phyloP scores from a whole-genome alignment of 2,329 filamentous ascomycete genomes.

The Metarhizium robertsii region DNA sequence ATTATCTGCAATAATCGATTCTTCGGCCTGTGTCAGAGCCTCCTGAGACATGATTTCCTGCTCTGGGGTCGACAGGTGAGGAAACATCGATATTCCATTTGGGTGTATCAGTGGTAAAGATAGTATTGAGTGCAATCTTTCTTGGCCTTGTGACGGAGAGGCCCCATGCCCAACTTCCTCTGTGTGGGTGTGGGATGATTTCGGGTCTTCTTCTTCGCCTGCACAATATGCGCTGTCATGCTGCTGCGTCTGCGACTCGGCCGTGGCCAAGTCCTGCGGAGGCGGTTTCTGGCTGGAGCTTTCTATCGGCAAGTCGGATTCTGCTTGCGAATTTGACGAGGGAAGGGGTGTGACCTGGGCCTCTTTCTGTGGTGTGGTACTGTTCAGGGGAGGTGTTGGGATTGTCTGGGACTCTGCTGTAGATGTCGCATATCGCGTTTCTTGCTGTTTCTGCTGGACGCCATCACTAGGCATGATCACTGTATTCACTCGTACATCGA shows the following conservation, averaged over 20 bases:
- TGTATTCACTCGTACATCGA: neutral
- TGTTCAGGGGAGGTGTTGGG: neutral
- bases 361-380: neutral
- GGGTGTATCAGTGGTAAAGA: slow-evolving; percentile 26
- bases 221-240: neutral
- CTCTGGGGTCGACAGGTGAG: slow-evolving; percentile 22
- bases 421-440: neutral
- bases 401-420: neutral
- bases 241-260: neutral
- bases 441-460: neutral
- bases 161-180: neutral
- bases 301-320: neutral
- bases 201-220: neutral
- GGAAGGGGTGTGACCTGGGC: neutral
- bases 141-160: neutral
- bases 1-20: slow-evolving; percentile 25
- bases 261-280: neutral
- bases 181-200: neutral
- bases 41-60: slow-evolving; percentile 26
- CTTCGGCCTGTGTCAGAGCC: slow-evolving; percentile 26
- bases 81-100: slow-evolving; percentile 28
- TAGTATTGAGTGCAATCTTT: slow-evolving; percentile 13
- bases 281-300: neutral
- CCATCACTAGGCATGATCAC: neutral
- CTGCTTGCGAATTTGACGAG: neutral